Base-by-base conservation (phyloP, 768 basidiomycete genomes). In the Lentinula guzmanii region DNA sequence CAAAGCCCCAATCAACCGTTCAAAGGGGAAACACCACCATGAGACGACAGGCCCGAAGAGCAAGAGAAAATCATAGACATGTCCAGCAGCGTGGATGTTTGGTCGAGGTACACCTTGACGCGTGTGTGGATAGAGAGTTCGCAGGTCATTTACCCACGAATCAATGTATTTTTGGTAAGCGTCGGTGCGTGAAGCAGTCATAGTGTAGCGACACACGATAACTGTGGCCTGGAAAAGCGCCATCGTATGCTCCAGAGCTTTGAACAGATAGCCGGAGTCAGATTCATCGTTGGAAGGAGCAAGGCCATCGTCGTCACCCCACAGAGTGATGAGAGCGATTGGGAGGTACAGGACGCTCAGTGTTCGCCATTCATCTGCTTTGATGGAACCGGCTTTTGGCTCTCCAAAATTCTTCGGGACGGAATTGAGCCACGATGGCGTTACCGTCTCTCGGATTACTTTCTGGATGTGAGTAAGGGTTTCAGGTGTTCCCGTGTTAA, bases 311-410 rank as follows among this genome's bases (percentile, higher is more conserved):
- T 34, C 15, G 33, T 53, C 52, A 37, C 73, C 65, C 71, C 76
- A 77, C 1, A 74, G 48, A 18, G 67, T 69, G 11, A 75, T 62
- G 2, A 78, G 65, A 0, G 74, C 70, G 3, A 77, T 65, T 1
- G 76, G 76, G 3, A 78, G 63, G 55, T 72, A 73, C 13, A 76
- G 56, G 0, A 66, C 72, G 33, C 61, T 56, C 3, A 75, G 43
- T 0, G 65, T 21, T 21, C 68, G 62, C 76, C 77, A 78, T 61
- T 78, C 67, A 37, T 73, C 74, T 0, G 74, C 74, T 48, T 78
- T 78, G 41, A 78, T 62, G 0, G 66, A 70, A 4, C 77, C 72
- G 0, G 72, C 72, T n/a, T 52, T 62, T 10, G 45, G 52, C 4
- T 69, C 67, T 5, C 72, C 70, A 57, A 68, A 74, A 42, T 71